These are phyloP conservation scores for Dichotomopilus funicola DNA, from an alignment of 2,329 filamentous ascomycete species.

Conservation along the genomic window DNA sequence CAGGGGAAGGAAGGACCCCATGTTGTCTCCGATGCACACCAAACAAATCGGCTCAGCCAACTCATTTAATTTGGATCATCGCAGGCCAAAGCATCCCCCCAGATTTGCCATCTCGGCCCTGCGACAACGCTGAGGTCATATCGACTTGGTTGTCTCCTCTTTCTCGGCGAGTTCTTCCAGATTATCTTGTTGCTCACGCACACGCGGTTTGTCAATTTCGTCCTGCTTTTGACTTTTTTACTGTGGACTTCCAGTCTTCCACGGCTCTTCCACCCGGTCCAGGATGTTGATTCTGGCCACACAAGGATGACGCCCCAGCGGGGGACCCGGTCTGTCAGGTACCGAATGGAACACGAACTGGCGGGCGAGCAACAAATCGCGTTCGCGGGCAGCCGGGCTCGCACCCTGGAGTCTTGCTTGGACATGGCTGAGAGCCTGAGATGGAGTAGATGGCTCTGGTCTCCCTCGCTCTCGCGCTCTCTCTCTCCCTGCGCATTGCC, in stretches of 20 bases:
- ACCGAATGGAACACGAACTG: background rate
- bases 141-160: background rate
- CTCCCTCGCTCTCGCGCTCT: too few species aligned
- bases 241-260: too few species aligned
- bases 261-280: too few species aligned
- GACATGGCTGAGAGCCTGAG: too few species aligned
- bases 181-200: too few species aligned
- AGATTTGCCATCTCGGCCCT: background rate
- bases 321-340: background rate
- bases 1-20: conserved; percentile 10
- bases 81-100: background rate
- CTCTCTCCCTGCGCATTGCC: background rate
- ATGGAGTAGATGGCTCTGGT: too few species aligned
- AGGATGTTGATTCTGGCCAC: too few species aligned
- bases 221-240: too few species aligned
- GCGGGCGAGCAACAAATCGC: background rate
- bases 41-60: background rate
- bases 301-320: too few species aligned
- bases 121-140: background rate
- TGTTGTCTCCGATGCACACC: conserved; percentile 12
- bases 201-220: too few species aligned
- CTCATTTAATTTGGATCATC: conserved; percentile 14
- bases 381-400: background rate
- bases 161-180: background rate
- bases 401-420: too few species aligned